phyloP scores from a whole-genome alignment of 345 rosid species.

The Lenwebbia sp. region DNA sequence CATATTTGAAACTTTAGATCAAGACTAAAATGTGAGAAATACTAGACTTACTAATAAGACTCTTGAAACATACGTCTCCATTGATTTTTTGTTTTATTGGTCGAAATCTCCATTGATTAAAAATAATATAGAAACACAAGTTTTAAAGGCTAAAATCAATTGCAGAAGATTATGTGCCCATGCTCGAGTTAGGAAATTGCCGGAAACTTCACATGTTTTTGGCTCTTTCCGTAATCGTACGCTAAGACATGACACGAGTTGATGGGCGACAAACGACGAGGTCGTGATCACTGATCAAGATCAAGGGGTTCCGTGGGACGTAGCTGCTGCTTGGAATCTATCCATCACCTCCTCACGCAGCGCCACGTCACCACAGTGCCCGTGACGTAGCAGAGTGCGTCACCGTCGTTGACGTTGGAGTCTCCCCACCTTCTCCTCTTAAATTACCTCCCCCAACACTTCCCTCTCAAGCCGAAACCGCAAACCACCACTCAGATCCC shows the following conservation, averaged over 20 bases:
- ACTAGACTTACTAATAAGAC: neutral
- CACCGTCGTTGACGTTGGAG: constrained; percentile 45
- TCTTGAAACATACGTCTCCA: neutral
- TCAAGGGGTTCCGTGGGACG: neutral
- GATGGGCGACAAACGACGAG: neutral
- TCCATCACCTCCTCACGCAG: neutral
- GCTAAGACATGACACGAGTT: neutral
- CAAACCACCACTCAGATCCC: neutral
- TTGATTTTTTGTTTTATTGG: neutral
- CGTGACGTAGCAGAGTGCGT: constrained; percentile 49
- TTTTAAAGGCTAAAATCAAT: neutral
- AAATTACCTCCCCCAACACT: neutral
- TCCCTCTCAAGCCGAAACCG: neutral
- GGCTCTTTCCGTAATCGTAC: neutral
- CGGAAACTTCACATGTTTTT: neutral
- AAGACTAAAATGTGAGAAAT: neutral
- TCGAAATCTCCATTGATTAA: neutral
- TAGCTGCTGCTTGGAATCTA: neutral
- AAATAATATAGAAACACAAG: neutral
- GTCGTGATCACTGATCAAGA: neutral
- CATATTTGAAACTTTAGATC: neutral
- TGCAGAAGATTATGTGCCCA: neutral
- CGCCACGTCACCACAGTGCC: constrained; percentile 23
- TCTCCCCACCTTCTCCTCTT: neutral
- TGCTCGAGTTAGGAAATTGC: neutral